Percentiles rank a stretch among this genome's conserved stretches.
Conservation (phyloP, 495 filamentous ascomycete species). For the Penicillium turbatum region DNA sequence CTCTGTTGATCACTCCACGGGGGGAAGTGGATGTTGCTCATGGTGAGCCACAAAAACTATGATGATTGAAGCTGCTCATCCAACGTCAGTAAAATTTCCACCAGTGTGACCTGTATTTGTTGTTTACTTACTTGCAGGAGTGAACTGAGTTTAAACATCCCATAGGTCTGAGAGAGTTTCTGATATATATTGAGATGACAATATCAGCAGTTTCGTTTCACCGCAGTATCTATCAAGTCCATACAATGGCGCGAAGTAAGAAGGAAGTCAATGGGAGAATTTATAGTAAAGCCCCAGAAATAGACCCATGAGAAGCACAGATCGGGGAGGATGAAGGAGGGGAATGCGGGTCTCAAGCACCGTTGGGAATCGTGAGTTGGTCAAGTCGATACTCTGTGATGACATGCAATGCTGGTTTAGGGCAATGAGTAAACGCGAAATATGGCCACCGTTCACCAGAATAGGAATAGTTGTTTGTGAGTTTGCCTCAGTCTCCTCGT, state of each 20-base stretch:
- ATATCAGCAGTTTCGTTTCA: not conserved
- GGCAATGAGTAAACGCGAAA: not conserved
- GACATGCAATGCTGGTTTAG: slow-evolving; percentile 5
- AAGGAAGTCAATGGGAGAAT: slow-evolving; percentile 3
- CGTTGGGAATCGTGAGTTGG: not conserved
- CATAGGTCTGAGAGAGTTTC: no score
- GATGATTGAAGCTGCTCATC: not conserved
- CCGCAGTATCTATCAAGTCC: slow-evolving; percentile 2
- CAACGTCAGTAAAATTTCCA: not conserved
- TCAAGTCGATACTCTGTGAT: slow-evolving; percentile 7
- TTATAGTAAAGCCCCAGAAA: slow-evolving; percentile 13
- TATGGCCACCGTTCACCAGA: slow-evolving; percentile 15
- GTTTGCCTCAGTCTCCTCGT: slow-evolving; percentile 13
- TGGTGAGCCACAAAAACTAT: slow-evolving; percentile 8
- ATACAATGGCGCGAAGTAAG: not conserved
- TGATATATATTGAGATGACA: slow-evolving; percentile 1
- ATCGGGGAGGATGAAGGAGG: not conserved
- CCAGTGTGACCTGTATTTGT: no score
- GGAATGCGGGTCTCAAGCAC: slow-evolving; percentile 1
- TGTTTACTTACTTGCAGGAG: not conserved
- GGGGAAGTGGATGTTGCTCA: slow-evolving; percentile 27
- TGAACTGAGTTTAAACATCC: not conserved
- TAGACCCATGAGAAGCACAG: slow-evolving; percentile 10
- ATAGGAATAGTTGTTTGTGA: not conserved
- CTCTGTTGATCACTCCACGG: slow-evolving; percentile 30